Evolutionary conservation across 176 grass and related monocot species (phyloP).

Genomic region (maize (Zea mays)): DNA sequence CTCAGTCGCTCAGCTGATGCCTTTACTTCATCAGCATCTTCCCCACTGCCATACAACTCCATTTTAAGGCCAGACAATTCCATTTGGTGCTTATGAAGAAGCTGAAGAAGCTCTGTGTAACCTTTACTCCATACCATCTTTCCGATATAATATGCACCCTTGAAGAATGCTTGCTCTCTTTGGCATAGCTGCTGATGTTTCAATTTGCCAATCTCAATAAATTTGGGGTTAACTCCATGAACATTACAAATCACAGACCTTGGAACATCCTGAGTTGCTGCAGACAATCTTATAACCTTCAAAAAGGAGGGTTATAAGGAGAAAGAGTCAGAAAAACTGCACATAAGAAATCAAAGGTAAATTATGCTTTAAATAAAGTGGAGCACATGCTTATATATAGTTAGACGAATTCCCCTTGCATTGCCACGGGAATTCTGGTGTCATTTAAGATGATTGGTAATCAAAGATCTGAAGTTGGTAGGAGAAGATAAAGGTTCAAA

Average conservation of each 20-base stretch:
- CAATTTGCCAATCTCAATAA: constrained; percentile 75
- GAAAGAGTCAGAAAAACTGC: constrained; percentile 19
- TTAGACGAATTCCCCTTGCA: too few relatives aligned
- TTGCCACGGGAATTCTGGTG: too few relatives aligned
- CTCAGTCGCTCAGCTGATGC: constrained; percentile 61
- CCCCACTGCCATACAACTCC: constrained; percentile 94
- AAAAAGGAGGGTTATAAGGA: constrained; percentile 28
- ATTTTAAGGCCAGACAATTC: constrained; percentile 73
- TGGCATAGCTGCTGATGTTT: constrained; percentile 60
- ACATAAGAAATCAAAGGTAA: not conserved
- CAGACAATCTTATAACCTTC: constrained; percentile 92
- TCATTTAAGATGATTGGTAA: too few relatives aligned
- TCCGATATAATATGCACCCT: constrained; percentile 96
- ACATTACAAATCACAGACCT: constrained; percentile 94
- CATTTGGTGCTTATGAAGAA: constrained; percentile 64
- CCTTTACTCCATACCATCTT: constrained; percentile 99
- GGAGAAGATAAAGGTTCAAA: too few relatives aligned
- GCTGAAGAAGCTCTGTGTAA: constrained; percentile 78
- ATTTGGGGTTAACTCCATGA: constrained; percentile 97
- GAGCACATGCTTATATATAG: not conserved
- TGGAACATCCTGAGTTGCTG: constrained; percentile 84
- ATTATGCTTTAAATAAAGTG: not conserved
- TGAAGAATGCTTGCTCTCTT: constrained; percentile 61
- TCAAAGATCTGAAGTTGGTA: too few relatives aligned
- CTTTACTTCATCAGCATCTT: constrained; percentile 77